These are phyloP conservation scores for Neurospora sp. DNA, from an alignment of 2,329 filamentous ascomycete genomes.

Conservation along the genomic window DNA sequence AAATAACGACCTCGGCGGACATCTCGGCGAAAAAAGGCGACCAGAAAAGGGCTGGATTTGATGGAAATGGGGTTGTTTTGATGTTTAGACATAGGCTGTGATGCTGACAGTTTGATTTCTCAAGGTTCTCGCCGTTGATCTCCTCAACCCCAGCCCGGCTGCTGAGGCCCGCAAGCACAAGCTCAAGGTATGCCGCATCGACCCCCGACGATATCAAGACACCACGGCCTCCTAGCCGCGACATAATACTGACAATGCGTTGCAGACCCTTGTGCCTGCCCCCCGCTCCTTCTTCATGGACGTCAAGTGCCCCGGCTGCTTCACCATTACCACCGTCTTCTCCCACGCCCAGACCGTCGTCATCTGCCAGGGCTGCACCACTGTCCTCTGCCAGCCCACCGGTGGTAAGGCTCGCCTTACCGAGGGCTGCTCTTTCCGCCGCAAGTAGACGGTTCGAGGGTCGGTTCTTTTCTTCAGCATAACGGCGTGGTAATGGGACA, in stretches of 20 bases:
- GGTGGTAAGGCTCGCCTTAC: slow-evolving; percentile 98
- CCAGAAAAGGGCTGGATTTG: slow-evolving; percentile 4
- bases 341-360: slow-evolving; percentile 99
- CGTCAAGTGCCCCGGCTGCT: slow-evolving; percentile 99
- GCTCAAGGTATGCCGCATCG: slow-evolving; percentile 72
- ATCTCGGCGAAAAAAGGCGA: not conserved
- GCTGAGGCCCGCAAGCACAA: slow-evolving; percentile 99
- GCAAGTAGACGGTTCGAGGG: slow-evolving; percentile 72
- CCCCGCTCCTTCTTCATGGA: slow-evolving; percentile 99
- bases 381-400: slow-evolving; percentile 98
- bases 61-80: slow-evolving; percentile 2
- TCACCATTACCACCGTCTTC: slow-evolving; percentile 99
- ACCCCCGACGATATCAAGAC: not conserved
- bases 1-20: not conserved
- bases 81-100: slow-evolving; percentile 6
- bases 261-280: slow-evolving; percentile 80
- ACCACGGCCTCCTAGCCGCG: not conserved
- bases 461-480: slow-evolving; percentile 33
- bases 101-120: slow-evolving; percentile 36
- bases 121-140: slow-evolving; percentile 99
- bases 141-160: slow-evolving; percentile 96
- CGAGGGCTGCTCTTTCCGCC: slow-evolving; percentile 99
- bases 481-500: slow-evolving; percentile 43
- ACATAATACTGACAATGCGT: slow-evolving; percentile 8
- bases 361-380: slow-evolving; percentile 99